A percentile compares a stretch with the other conserved stretches of the same genome.
phyloP scores from a whole-genome alignment of 495 filamentous ascomycete genomes.

The Penicillium ucsense region DNA sequence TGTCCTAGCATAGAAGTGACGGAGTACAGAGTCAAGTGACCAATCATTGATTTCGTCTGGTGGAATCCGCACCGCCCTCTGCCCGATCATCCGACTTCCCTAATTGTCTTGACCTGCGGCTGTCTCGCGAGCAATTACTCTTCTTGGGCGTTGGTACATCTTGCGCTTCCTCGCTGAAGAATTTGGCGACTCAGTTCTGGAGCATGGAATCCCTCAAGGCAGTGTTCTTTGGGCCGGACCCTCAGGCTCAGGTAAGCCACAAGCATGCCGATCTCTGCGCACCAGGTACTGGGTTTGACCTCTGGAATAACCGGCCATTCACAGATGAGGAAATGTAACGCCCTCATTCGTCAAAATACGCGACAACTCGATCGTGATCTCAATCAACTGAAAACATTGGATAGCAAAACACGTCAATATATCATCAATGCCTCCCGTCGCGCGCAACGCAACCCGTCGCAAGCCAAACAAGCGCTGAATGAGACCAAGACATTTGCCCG shows the following conservation, averaged over 20 bases:
- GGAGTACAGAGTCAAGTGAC: too few species aligned
- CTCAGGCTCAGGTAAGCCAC: conserved; percentile 67
- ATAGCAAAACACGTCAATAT: conserved; percentile 74
- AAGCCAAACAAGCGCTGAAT: conserved; percentile 61
- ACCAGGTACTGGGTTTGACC: background rate
- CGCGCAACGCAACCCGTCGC: conserved; percentile 63
- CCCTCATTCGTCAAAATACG: conserved; percentile 79
- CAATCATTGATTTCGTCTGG: too few species aligned
- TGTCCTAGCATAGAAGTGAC: too few species aligned
- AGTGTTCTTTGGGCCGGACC: conserved; percentile 88
- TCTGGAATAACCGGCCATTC: background rate
- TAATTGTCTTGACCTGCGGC: too few species aligned
- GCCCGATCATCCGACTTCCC: too few species aligned
- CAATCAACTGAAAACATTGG: conserved; percentile 57
- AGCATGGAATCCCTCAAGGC: conserved; percentile 79
- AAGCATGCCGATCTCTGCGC: background rate
- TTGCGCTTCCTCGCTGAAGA: too few species aligned
- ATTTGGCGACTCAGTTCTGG: background rate
- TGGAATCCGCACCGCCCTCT: too few species aligned
- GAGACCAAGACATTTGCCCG: conserved; percentile 81
- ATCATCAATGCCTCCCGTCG: conserved; percentile 74
- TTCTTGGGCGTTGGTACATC: too few species aligned
- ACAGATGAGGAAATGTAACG: conserved; percentile 92
- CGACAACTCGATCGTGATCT: conserved; percentile 96
- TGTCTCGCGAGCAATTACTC: too few species aligned